Conservation (phyloP, 441 rosid genomes). For the Jatropha multifida region DNA sequence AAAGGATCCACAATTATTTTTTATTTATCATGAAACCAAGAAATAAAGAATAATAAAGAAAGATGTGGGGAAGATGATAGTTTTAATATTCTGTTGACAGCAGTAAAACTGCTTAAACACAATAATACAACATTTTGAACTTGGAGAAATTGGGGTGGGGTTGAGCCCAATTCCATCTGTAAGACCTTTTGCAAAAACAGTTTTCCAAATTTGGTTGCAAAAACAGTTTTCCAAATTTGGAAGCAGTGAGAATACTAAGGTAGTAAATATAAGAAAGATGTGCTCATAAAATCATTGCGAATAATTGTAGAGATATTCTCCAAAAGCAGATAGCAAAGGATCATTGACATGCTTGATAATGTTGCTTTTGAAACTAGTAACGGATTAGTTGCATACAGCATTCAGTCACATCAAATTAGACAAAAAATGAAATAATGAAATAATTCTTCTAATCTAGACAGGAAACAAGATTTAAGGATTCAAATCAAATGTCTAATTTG, state of each 20-base stretch:
- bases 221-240: too few relatives aligned
- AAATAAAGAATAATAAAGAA: conserved; percentile 3
- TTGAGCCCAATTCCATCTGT: too few relatives aligned
- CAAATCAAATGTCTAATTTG: not conserved
- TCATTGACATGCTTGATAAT: not conserved
- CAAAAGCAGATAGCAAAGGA: not conserved
- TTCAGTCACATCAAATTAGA: not conserved
- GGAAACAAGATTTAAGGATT: not conserved
- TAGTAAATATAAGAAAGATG: too few relatives aligned
- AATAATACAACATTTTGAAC: too few relatives aligned
- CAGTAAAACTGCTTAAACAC: too few relatives aligned
- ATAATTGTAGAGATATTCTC: not conserved
- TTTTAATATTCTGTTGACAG: not conserved
- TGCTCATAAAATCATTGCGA: too few relatives aligned
- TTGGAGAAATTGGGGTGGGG: too few relatives aligned
- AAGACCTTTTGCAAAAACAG: too few relatives aligned
- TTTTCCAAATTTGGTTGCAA: too few relatives aligned
- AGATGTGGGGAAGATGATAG: not conserved
- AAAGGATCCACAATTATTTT: not conserved
- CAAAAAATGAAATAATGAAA: not conserved
- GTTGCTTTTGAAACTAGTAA: not conserved
- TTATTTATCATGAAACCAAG: conserved; percentile 10
- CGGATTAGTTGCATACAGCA: not conserved
- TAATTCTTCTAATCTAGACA: not conserved
- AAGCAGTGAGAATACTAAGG: too few relatives aligned